Evolutionary conservation across 169 alveolate genomes (phyloP), one percentile per base, ranked within the genome.

Genomic region (Plasmodium coatneyi): DNA sequence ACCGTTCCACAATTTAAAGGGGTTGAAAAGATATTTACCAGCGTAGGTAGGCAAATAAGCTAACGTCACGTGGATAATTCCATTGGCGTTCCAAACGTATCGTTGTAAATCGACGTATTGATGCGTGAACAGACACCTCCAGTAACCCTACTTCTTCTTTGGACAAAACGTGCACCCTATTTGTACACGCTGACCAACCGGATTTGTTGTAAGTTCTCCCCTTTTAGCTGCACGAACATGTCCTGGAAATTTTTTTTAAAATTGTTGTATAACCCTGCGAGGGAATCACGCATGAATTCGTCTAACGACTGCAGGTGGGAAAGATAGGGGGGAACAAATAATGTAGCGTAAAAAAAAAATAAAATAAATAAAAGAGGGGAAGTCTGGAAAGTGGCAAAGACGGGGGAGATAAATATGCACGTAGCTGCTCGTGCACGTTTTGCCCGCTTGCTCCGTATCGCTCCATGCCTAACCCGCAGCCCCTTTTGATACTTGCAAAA

Each of bases 401-500:
- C 36, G 80, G 80, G 80, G 80, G 80, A 16, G n/a, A 78, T 14
- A 78, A 12, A 82, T 52, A 30, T 56, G 56, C n/a, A 22, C 9
- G 25, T 10, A 78, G 16, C 30, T 78, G 14, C 52, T 0, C 12
- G 52, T 25, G 43, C 25, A 76, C 6, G 46, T 16, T 3, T 12
- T 16, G 25, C 60, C 22, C 7, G 16, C 25, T 49, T 49, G 60
- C 25, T 49, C 60, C 22, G 22, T 22, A 49, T 80, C 41, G 46
- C 78, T 6, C 32, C 34, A 22, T 72, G 54, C 60, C 72, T 87
- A 54, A 87, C 93, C 87, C 9, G 39, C 28, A 56, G n/a, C 30
- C 43, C 49, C 81, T 79, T 87, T 12, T 78, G 93, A 79, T 87
- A 66, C 72, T 87, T 87, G 66, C 71, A 79, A 87, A 87, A 87